A percentile compares a stretch with the other conserved stretches of the same genome.
Evolutionary conservation across 23 red algal genomes (phyloP).

Genomic region (Pyropia yezoensis): DNA sequence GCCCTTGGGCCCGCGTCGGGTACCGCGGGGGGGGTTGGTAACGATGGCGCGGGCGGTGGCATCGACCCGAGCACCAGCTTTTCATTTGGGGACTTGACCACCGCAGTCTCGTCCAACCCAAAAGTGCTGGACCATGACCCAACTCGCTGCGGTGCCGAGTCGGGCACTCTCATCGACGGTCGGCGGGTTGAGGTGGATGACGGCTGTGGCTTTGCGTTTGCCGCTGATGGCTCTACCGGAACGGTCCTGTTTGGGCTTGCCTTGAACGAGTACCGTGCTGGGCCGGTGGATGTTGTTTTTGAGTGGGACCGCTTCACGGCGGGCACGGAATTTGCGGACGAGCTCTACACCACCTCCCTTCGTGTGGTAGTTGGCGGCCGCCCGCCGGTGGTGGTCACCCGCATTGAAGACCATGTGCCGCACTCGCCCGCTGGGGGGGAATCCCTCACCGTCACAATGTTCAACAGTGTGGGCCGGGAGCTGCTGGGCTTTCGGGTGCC

Average conservation of each 20-base stretch:
- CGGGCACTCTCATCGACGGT: too few species aligned
- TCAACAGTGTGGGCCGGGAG: slow-evolving; percentile 22
- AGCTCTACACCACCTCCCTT: slow-evolving; percentile 27
- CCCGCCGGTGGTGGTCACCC: slow-evolving; percentile 28
- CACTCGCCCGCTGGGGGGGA: slow-evolving; percentile 25
- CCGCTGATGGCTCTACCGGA: too few species aligned
- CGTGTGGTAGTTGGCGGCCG: slow-evolving; percentile 18
- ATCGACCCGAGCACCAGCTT: too few species aligned
- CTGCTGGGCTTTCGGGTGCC: slow-evolving; percentile 35
- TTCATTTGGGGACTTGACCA: too few species aligned
- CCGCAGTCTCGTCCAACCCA: too few species aligned
- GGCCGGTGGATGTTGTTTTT: slow-evolving; percentile 23
- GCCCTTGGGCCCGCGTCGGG: too few species aligned
- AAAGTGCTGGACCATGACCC: too few species aligned
- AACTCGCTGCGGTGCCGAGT: too few species aligned
- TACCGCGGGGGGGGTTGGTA: too few species aligned
- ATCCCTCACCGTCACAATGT: slow-evolving; percentile 36
- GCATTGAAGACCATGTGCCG: slow-evolving; percentile 12
- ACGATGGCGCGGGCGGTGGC: too few species aligned
- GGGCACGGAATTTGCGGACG: slow-evolving; percentile 27
- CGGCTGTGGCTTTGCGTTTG: too few species aligned
- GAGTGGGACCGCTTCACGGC: slow-evolving; percentile 32
- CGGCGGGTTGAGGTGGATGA: too few species aligned
- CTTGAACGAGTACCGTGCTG: slow-evolving; percentile 37
- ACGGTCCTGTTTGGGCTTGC: slow-evolving; percentile 22